Evolutionary conservation across 2,329 filamentous ascomycete species (phyloP).

Genomic region (Monosporascus cannonballus): DNA sequence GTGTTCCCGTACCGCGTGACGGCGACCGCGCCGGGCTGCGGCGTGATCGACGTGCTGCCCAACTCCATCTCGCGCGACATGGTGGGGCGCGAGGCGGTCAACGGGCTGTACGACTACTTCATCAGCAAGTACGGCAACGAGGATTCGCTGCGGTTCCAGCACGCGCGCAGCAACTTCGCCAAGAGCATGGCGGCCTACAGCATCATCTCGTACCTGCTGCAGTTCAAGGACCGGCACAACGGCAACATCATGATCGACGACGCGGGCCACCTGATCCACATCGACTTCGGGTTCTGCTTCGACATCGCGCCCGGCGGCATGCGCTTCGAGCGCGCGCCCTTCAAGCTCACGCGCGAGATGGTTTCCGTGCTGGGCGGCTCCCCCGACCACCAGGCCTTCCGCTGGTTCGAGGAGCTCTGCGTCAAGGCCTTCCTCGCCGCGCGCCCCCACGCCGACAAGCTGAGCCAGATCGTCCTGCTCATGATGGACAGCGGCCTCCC

Average conservation of each 20-base stretch:
- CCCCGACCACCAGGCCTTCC: conserved; percentile 79
- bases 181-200: conserved; percentile 99
- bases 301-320: conserved; percentile 96
- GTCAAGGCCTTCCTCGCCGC: conserved; percentile 91
- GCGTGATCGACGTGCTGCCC: conserved; percentile 95
- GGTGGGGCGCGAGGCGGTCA: conserved; percentile 95
- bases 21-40: conserved; percentile 92
- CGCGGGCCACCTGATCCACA: conserved; percentile 93
- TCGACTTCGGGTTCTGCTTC: conserved; percentile 99
- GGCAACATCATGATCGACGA: conserved; percentile 99
- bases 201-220: conserved; percentile 90
- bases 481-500: conserved; percentile 97
- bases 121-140: conserved; percentile 95
- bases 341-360: conserved; percentile 98
- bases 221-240: conserved; percentile 99
- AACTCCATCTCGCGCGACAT: conserved; percentile 98
- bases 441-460: conserved; percentile 79
- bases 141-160: conserved; percentile 89
- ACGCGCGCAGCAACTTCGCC: conserved; percentile 93
- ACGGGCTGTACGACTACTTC: conserved; percentile 97
- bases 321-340: conserved; percentile 94
- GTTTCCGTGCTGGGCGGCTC: conserved; percentile 96
- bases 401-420: conserved; percentile 93
- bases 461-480: conserved; percentile 81
- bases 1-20: conserved; percentile 97